A percentile compares a stretch with the other conserved stretches of the same genome.
Conservation (phyloP, 2,329 filamentous ascomycete genomes). For the Aspergillus pseudoterreus region DNA sequence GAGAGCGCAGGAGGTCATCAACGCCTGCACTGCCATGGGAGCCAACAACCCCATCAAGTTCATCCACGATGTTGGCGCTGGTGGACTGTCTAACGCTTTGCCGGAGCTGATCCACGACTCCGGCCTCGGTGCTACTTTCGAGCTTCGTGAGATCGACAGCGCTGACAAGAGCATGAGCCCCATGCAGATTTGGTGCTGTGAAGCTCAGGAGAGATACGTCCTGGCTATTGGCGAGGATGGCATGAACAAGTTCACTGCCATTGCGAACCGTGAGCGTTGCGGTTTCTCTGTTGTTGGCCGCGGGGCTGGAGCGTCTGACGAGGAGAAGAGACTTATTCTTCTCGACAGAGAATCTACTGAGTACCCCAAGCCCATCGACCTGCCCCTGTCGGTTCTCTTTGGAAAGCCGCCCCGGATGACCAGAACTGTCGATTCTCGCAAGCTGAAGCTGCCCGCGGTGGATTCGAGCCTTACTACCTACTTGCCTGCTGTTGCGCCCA, state of each 20-base stretch:
- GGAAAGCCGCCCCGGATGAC: conserved; percentile 82
- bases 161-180: conserved; percentile 90
- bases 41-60: conserved; percentile 86
- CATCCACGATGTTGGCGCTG: conserved; percentile 96
- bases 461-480: conserved; percentile 69
- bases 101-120: conserved; percentile 91
- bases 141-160: conserved; percentile 89
- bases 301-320: conserved; percentile 62
- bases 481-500: conserved; percentile 53
- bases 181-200: conserved; percentile 96
- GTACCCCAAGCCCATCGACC: conserved; percentile 75
- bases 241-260: conserved; percentile 67
- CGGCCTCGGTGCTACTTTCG: conserved; percentile 83
- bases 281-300: conserved; percentile 88
- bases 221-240: conserved; percentile 77
- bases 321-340: conserved; percentile 70
- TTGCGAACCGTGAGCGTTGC: conserved; percentile 79
- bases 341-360: conserved; percentile 74
- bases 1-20: conserved; percentile 96
- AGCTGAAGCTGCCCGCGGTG: conserved; percentile 66
- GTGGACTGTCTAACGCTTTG: conserved; percentile 78
- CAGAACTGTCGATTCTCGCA: conserved; percentile 67
- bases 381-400: conserved; percentile 85
- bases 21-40: conserved; percentile 83
- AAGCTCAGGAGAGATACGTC: conserved; percentile 95